Percentiles rank a stretch among this genome's conserved stretches.
phyloP scores from a whole-genome alignment of 2,329 filamentous ascomycete genomes.

The Pseudofabraea citricarpa region DNA sequence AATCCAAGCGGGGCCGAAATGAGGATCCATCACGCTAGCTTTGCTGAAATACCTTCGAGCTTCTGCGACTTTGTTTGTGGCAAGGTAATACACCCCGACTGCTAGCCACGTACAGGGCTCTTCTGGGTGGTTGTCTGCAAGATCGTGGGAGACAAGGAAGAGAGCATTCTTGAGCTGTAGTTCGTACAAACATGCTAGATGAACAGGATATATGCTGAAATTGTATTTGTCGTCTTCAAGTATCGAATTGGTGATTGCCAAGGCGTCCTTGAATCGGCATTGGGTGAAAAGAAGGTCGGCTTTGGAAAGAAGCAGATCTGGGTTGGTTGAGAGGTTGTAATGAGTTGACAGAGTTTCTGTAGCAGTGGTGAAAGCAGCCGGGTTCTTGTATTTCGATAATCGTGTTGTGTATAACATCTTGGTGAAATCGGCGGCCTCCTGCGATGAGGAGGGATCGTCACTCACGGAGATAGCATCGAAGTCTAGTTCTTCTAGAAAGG shows the following conservation, averaged over 20 bases:
- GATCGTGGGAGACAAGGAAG: conserved; percentile 86
- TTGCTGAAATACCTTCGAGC: conserved; percentile 96
- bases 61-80: conserved; percentile 84
- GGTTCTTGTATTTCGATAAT: conserved; percentile 91
- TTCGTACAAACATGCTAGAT: conserved; percentile 87
- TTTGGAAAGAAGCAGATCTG: conserved; percentile 83
- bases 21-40: conserved; percentile 93
- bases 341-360: conserved; percentile 90
- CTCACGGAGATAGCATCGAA: conserved; percentile 75
- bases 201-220: conserved; percentile 82
- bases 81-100: conserved; percentile 91
- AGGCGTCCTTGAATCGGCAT: conserved; percentile 84
- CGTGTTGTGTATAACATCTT: conserved; percentile 95
- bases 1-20: conserved; percentile 97
- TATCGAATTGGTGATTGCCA: conserved; percentile 78
- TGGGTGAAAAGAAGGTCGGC: conserved; percentile 93
- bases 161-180: conserved; percentile 81
- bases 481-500: conserved; percentile 69
- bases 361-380: conserved; percentile 74
- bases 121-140: conserved; percentile 86
- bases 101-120: conserved; percentile 92
- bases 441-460: conserved; percentile 61
- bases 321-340: conserved; percentile 81
- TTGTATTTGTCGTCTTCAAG: conserved; percentile 83
- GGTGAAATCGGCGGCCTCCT: conserved; percentile 89